Percentiles rank a stretch among this genome's conserved stretches.
Conservation (phyloP, 176 grass and related monocot genomes). For the Eremochloa ophiuroides region DNA sequence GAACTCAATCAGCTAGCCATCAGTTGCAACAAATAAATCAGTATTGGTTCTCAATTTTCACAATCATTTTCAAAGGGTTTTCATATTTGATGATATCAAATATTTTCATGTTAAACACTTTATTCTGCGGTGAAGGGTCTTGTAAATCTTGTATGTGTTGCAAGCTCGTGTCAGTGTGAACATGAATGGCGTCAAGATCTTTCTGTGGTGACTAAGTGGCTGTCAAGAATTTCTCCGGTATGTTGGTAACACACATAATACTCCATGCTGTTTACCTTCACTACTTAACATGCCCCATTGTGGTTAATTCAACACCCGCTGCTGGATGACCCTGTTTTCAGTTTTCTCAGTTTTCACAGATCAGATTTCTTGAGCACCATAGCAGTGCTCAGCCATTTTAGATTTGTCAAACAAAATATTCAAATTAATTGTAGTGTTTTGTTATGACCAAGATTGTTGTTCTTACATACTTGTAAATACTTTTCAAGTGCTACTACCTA, state of each 20-base stretch:
- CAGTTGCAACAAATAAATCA: too few relatives aligned
- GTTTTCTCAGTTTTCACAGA: too few relatives aligned
- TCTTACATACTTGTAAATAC: neutral
- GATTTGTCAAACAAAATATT: neutral
- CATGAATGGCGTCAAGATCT: conserved; percentile 98
- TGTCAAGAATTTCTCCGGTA: conserved; percentile 83
- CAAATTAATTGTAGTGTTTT: neutral
- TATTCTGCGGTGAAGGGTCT: conserved; percentile 58
- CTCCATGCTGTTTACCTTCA: neutral
- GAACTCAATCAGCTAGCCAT: too few relatives aligned
- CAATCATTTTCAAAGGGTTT: too few relatives aligned
- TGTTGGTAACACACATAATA: neutral
- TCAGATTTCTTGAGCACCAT: conserved; percentile 8
- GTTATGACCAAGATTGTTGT: neutral
- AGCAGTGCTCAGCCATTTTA: neutral
- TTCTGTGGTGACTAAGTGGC: conserved; percentile 97
- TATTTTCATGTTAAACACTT: neutral
- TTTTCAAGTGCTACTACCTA: conserved; percentile 2
- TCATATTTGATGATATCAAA: neutral
- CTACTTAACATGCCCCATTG: neutral
- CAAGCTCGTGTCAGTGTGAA: conserved; percentile 79
- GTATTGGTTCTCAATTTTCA: too few relatives aligned
- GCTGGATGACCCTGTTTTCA: neutral
- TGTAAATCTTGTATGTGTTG: conserved; percentile 86
- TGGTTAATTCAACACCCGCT: neutral